A percentile compares a stretch with the other conserved stretches of the same genome.
Evolutionary conservation across 1,284 basidiomycete genomes (phyloP).

Genomic region (Papiliotrema fonsecae): DNA sequence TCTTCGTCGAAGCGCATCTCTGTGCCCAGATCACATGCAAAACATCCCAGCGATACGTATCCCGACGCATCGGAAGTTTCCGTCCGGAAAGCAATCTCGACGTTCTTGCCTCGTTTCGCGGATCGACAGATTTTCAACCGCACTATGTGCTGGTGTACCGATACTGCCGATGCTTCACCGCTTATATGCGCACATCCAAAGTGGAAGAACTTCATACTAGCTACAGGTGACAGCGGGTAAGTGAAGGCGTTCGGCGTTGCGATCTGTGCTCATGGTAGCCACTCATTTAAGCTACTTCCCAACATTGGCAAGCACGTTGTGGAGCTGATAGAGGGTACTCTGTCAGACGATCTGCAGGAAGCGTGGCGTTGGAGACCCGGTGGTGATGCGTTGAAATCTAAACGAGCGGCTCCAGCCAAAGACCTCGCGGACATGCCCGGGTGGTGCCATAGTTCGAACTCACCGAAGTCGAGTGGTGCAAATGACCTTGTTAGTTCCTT

Average conservation of each 20-base stretch:
- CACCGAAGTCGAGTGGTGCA: too few relatives aligned
- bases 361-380: constrained; percentile 39
- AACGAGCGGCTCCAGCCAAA: constrained; percentile 15
- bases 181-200: constrained; percentile 35
- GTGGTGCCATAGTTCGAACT: constrained; percentile 38
- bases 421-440: constrained; percentile 32
- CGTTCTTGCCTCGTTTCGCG: constrained; percentile 33
- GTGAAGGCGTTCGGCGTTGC: not conserved
- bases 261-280: constrained; percentile 1
- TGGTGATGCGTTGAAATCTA: constrained; percentile 21
- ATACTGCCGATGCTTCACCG: constrained; percentile 35
- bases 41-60: constrained; percentile 40
- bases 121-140: constrained; percentile 28
- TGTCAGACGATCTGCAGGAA: constrained; percentile 18
- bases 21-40: constrained; percentile 42
- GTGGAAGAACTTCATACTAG: constrained; percentile 30
- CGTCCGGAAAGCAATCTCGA: constrained; percentile 25
- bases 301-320: constrained; percentile 44
- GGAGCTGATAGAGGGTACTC: constrained; percentile 40
- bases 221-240: constrained; percentile 34
- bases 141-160: constrained; percentile 45
- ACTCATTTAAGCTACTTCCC: constrained; percentile 47
- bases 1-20: constrained; percentile 20
- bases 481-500: not conserved
- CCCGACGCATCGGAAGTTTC: constrained; percentile 24